These are phyloP conservation scores for Trypanosoma scelopori DNA, from an alignment of 208 protist species.

Conservation along the genomic window DNA sequence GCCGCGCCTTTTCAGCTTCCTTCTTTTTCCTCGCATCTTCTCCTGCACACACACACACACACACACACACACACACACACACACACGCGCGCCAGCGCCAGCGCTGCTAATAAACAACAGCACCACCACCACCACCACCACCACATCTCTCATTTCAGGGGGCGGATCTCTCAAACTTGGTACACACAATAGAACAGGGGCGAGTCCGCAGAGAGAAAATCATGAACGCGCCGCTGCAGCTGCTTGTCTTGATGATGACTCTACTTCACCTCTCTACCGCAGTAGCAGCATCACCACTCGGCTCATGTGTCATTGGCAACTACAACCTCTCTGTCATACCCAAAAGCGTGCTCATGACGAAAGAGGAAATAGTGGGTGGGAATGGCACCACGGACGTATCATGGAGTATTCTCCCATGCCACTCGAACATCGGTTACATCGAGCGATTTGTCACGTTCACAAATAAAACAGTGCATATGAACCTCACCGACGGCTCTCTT, in stretches of 20 bases:
- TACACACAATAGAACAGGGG: background rate
- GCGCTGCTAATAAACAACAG: too few relatives aligned
- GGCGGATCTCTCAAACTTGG: too few relatives aligned
- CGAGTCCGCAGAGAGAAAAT: background rate
- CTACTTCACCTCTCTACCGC: background rate
- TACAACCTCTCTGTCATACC: background rate
- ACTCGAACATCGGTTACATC: background rate
- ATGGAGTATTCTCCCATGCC: background rate
- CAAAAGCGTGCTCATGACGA: background rate
- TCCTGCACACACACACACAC: too few relatives aligned
- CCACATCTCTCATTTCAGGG: too few relatives aligned
- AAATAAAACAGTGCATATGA: background rate
- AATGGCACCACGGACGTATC: background rate
- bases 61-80: too few relatives aligned
- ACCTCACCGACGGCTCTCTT: too few relatives aligned
- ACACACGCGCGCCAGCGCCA: too few relatives aligned
- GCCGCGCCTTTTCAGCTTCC: too few relatives aligned
- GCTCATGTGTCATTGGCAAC: background rate
- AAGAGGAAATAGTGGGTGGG: background rate
- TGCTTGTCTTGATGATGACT: background rate
- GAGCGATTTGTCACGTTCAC: background rate
- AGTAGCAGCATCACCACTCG: background rate
- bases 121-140: too few relatives aligned
- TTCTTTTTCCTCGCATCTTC: too few relatives aligned
- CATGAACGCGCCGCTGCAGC: background rate